Conservation (phyloP, 371 early-diverging fungal species). For the Haplosporangium sp. region DNA sequence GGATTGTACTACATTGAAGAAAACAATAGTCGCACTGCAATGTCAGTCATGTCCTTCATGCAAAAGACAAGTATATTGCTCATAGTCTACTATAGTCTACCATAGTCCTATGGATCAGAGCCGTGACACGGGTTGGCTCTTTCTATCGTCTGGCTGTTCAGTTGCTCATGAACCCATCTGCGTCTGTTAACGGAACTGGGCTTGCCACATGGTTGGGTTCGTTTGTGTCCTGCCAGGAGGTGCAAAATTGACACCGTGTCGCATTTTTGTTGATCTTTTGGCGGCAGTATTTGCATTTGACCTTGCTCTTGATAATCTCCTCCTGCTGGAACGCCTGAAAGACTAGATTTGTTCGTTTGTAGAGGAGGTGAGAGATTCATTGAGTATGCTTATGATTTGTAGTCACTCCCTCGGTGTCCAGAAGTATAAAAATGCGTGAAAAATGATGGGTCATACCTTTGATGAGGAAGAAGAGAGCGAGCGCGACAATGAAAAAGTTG, state of each 20-base stretch:
- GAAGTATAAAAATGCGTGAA: background rate
- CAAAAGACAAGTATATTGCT: background rate
- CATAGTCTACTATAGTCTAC: too few species aligned
- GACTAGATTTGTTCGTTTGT: slow-evolving; percentile 3
- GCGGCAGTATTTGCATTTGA: slow-evolving; percentile 43
- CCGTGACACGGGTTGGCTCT: too few species aligned
- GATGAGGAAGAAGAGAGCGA: slow-evolving; percentile 31
- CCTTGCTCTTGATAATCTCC: slow-evolving; percentile 50
- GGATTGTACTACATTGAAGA: too few species aligned
- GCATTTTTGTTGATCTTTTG: slow-evolving; percentile 50
- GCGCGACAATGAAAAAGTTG: slow-evolving; percentile 39
- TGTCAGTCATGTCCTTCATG: too few species aligned
- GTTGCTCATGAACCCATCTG: slow-evolving; percentile 20
- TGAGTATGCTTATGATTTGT: background rate
- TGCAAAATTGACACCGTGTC: slow-evolving; percentile 48
- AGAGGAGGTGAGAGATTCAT: background rate
- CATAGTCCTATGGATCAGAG: too few species aligned
- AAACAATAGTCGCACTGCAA: too few species aligned
- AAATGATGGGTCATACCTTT: slow-evolving; percentile 6
- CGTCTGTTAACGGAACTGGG: slow-evolving; percentile 8
- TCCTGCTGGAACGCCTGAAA: slow-evolving; percentile 50
- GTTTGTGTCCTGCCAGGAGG: slow-evolving; percentile 37
- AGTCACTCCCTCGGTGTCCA: too few species aligned
- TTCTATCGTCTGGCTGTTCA: background rate
- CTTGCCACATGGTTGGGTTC: slow-evolving; percentile 28